A percentile compares a stretch with the other conserved stretches of the same genome.
These are phyloP conservation scores for Coniochaeta sp. DNA, from an alignment of 2,329 filamentous ascomycete genomes.

Conservation along the genomic window DNA sequence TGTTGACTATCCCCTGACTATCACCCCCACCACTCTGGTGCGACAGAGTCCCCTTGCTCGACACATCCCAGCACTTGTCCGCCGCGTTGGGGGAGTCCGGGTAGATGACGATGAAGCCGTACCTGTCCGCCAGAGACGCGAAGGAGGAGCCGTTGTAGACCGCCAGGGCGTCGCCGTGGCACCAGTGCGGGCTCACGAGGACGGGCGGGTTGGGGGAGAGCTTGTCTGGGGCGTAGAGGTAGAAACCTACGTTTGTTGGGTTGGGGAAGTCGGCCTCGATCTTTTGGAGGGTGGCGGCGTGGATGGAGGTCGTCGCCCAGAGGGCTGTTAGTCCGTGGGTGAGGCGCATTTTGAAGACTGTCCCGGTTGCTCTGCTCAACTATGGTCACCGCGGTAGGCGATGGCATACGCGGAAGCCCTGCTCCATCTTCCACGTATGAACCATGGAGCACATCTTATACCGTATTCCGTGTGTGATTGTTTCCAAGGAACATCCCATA, in stretches of 20 bases:
- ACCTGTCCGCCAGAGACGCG: constrained; percentile 39
- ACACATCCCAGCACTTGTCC: constrained; percentile 47
- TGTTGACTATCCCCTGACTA: constrained; percentile 38
- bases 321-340: not conserved
- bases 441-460: not conserved
- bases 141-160: constrained; percentile 43
- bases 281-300: constrained; percentile 3
- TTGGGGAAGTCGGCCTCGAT: constrained; percentile 27
- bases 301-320: not conserved
- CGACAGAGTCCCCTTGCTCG: constrained; percentile 34
- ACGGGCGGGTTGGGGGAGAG: constrained; percentile 41
- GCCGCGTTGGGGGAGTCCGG: constrained; percentile 24
- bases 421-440: not conserved
- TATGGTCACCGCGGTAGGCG: too few species aligned
- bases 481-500: not conserved
- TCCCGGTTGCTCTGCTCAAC: not conserved
- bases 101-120: constrained; percentile 40
- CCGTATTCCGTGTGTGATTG: not conserved
- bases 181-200: constrained; percentile 46
- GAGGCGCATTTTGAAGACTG: not conserved
- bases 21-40: constrained; percentile 39
- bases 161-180: constrained; percentile 40
- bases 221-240: constrained; percentile 34
- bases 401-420: too few species aligned
- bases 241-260: constrained; percentile 38